A percentile compares a stretch with the other conserved stretches of the same genome.
Evolutionary conservation across 345 rosid genomes (phyloP).

Genomic region (Abelmoschus esculentus): DNA sequence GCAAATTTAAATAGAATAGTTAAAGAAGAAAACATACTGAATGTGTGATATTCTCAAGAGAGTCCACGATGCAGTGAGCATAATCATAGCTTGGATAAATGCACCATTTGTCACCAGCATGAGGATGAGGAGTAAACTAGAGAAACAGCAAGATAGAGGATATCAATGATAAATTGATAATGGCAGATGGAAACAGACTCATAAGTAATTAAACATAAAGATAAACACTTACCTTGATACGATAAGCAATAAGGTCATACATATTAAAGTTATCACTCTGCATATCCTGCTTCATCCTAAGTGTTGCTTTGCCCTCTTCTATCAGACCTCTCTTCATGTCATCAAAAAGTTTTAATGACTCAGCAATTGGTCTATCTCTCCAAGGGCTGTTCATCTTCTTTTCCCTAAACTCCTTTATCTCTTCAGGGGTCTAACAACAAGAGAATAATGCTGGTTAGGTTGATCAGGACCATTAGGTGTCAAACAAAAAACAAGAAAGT

Average conservation of each 20-base stretch:
- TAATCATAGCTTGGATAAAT: conserved; percentile 83
- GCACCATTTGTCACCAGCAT: conserved; percentile 98
- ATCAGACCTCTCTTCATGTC: conserved; percentile 79
- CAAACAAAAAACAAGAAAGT: conserved; percentile 5
- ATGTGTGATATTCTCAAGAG: conserved; percentile 94
- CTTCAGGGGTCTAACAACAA: conserved; percentile 56
- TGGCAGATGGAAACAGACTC: background rate
- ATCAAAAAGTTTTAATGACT: conserved; percentile 83
- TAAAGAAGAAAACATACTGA: conserved; percentile 44
- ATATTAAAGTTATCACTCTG: conserved; percentile 89
- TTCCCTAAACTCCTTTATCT: conserved; percentile 78
- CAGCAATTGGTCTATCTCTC: conserved; percentile 85
- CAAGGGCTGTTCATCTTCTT: conserved; percentile 95
- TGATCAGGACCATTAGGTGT: background rate
- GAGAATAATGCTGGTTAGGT: conserved; percentile 8
- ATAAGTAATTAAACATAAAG: conserved; percentile 1
- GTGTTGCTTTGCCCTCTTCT: conserved; percentile 92
- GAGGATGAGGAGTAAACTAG: conserved; percentile 92
- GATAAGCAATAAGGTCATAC: conserved; percentile 96
- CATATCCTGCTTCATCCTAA: conserved; percentile 99
- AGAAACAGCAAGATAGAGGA: conserved; percentile 5
- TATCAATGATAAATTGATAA: background rate
- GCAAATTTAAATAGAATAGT: background rate
- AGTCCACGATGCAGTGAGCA: conserved; percentile 95
- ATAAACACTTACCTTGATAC: conserved; percentile 70